phyloP scores from a whole-genome alignment of 2,329 filamentous ascomycete genomes.

The Fusarium ambrosium region DNA sequence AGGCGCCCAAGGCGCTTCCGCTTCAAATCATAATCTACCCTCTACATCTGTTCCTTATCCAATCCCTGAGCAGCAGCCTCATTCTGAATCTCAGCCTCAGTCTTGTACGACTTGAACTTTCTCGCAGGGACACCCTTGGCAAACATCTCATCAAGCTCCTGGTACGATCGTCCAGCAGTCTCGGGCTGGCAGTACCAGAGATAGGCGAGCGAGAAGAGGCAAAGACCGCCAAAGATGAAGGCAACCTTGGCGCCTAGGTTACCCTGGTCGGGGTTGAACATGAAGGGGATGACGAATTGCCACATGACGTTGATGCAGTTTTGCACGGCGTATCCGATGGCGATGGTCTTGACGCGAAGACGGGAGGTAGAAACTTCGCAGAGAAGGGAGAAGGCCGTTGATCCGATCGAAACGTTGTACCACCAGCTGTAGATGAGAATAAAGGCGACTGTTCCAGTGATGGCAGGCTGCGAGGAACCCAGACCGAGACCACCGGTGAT shows the following conservation, averaged over 20 bases:
- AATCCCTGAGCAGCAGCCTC: slow-evolving; percentile 17
- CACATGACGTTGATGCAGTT: slow-evolving; percentile 34
- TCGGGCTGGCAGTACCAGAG: slow-evolving; percentile 37
- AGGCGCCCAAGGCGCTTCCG: background rate
- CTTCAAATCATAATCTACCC: background rate
- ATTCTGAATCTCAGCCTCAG: slow-evolving; percentile 20
- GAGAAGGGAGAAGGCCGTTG: slow-evolving; percentile 22
- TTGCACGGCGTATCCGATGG: slow-evolving; percentile 26
- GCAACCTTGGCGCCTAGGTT: slow-evolving; percentile 33
- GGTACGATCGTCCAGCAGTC: slow-evolving; percentile 36
- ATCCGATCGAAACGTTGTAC: slow-evolving; percentile 29
- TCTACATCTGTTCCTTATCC: background rate
- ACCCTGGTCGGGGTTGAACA: slow-evolving; percentile 33
- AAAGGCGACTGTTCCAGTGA: slow-evolving; percentile 15
- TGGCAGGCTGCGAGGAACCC: slow-evolving; percentile 2
- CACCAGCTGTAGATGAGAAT: slow-evolving; percentile 31
- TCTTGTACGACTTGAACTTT: slow-evolving; percentile 24
- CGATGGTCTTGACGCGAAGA: slow-evolving; percentile 33
- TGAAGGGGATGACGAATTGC: slow-evolving; percentile 31
- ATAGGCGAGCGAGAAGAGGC: slow-evolving; percentile 20
- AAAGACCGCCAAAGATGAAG: slow-evolving; percentile 33
- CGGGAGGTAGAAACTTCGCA: slow-evolving; percentile 30
- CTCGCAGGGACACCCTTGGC: slow-evolving; percentile 18
- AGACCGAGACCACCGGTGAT: slow-evolving; percentile 18
- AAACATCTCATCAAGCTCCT: slow-evolving; percentile 39